Conservation (phyloP, 495 filamentous ascomycete species). For the Penicillium flavigenum region DNA sequence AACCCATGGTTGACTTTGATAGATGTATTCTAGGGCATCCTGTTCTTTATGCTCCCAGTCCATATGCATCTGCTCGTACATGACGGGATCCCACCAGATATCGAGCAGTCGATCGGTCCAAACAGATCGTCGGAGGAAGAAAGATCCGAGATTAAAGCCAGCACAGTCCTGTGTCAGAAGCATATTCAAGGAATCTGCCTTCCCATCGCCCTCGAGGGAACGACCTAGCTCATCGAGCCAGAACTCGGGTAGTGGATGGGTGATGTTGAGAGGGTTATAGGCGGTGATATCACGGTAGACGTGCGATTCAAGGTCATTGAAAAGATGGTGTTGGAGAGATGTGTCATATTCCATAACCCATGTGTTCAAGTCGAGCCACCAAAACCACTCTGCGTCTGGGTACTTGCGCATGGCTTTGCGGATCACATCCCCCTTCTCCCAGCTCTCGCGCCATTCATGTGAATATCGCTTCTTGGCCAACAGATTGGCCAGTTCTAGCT, state of each 20-base stretch:
- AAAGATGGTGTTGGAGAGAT: slow-evolving; percentile 87
- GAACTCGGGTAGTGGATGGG: slow-evolving; percentile 67
- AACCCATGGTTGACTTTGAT: slow-evolving; percentile 89
- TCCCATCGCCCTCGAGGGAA: slow-evolving; percentile 72
- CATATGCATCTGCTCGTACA: slow-evolving; percentile 99
- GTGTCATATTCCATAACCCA: slow-evolving; percentile 96
- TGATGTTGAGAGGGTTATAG: slow-evolving; percentile 94
- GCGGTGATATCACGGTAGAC: slow-evolving; percentile 95
- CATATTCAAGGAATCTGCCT: slow-evolving; percentile 74
- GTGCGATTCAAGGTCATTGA: slow-evolving; percentile 69
- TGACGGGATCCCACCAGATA: slow-evolving; percentile 97
- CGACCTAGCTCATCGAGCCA: slow-evolving; percentile 73
- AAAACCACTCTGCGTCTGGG: slow-evolving; percentile 97
- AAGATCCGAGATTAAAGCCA: slow-evolving; percentile 95
- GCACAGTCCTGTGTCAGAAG: slow-evolving; percentile 91
- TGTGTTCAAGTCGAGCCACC: slow-evolving; percentile 98
- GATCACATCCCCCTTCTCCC: slow-evolving; percentile 98
- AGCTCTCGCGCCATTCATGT: slow-evolving; percentile 98
- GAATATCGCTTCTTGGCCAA: slow-evolving; percentile 97
- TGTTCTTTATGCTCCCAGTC: slow-evolving; percentile 99
- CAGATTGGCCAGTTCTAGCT: slow-evolving; percentile 96
- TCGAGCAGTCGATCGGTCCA: slow-evolving; percentile 95
- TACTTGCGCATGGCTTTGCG: slow-evolving; percentile 90
- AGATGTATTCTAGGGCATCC: slow-evolving; percentile 90
- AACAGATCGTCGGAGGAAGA: slow-evolving; percentile 78